Evolutionary conservation across 805 yeast genomes (phyloP).

Genomic region (Maudiozyma bulderi): DNA sequence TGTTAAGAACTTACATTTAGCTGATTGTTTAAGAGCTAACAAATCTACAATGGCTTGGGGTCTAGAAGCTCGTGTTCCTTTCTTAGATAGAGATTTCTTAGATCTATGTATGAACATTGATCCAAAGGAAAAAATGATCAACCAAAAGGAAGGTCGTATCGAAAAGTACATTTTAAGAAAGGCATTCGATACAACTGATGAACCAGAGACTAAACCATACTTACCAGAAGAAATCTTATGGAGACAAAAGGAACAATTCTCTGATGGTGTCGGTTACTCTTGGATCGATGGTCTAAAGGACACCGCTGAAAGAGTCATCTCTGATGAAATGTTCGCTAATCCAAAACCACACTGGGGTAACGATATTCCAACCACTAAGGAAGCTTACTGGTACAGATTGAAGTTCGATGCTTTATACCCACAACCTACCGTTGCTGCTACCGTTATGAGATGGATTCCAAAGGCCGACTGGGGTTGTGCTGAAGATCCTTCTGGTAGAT

Average conservation of each 20-base stretch:
- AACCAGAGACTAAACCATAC: conserved; percentile 69
- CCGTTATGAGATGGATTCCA: conserved; percentile 99
- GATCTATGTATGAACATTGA: conserved; percentile 89
- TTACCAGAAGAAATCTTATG: conserved; percentile 93
- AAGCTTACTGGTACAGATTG: conserved; percentile 97
- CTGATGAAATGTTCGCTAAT: conserved; percentile 82
- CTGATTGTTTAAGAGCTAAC: conserved; percentile 98
- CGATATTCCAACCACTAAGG: conserved; percentile 94
- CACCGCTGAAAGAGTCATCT: conserved; percentile 73
- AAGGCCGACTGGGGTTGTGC: conserved; percentile 99
- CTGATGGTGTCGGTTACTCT: conserved; percentile 98
- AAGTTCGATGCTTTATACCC: conserved; percentile 93
- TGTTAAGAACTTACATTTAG: conserved; percentile 92
- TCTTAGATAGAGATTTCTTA: conserved; percentile 88
- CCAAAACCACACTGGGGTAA: conserved; percentile 95
- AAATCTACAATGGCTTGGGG: conserved; percentile 99
- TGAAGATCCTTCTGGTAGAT: conserved; percentile 97
- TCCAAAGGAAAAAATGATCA: conserved; percentile 85
- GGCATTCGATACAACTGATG: conserved; percentile 91
- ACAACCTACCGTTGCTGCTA: conserved; percentile 81
- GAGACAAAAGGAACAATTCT: conserved; percentile 99
- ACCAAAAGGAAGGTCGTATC: conserved; percentile 59
- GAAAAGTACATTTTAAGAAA: conserved; percentile 95
- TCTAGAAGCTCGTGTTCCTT: conserved; percentile 98
- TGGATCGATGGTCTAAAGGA: conserved; percentile 99